A percentile compares a stretch with the other conserved stretches of the same genome.
These are phyloP conservation scores for Bretschneidera sinensis DNA, from an alignment of 345 rosid genomes.

Conservation along the genomic window DNA sequence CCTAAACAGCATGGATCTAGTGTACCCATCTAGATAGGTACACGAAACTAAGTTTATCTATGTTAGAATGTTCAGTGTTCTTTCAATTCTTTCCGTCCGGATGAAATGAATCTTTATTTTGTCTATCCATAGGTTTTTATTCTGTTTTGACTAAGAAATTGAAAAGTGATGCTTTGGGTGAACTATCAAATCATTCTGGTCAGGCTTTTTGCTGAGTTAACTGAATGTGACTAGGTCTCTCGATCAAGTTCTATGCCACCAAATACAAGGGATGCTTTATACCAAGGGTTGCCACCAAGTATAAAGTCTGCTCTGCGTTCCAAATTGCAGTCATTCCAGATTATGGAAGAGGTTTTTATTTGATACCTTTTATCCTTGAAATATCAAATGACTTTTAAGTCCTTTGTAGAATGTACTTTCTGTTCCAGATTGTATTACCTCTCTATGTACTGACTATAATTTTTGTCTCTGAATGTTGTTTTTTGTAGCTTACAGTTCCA, in stretches of 20 bases:
- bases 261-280: slow-evolving; percentile 88
- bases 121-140: neutral
- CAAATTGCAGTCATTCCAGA: slow-evolving; percentile 60
- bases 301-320: slow-evolving; percentile 80
- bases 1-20: no score
- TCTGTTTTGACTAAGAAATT: neutral
- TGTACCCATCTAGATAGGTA: no score
- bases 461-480: slow-evolving; percentile 11
- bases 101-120: no score
- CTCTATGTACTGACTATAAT: slow-evolving; percentile 4
- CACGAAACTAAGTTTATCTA: no score
- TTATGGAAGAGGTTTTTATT: slow-evolving; percentile 68
- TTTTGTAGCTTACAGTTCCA: slow-evolving; percentile 62
- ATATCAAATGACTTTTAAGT: neutral
- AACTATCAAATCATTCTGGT: neutral
- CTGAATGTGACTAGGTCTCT: slow-evolving; percentile 56
- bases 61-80: no score
- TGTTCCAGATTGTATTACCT: neutral
- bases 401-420: neutral
- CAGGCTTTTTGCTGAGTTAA: slow-evolving; percentile 10
- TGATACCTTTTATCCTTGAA: slow-evolving; percentile 5
- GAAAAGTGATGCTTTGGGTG: neutral
- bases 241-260: slow-evolving; percentile 92
- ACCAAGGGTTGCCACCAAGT: slow-evolving; percentile 89
- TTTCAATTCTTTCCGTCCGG: no score